Percentiles rank a stretch among this genome's conserved stretches.
Evolutionary conservation across 2,329 filamentous ascomycete species (phyloP).

Genomic region (Chrysoporthe cubensis): DNA sequence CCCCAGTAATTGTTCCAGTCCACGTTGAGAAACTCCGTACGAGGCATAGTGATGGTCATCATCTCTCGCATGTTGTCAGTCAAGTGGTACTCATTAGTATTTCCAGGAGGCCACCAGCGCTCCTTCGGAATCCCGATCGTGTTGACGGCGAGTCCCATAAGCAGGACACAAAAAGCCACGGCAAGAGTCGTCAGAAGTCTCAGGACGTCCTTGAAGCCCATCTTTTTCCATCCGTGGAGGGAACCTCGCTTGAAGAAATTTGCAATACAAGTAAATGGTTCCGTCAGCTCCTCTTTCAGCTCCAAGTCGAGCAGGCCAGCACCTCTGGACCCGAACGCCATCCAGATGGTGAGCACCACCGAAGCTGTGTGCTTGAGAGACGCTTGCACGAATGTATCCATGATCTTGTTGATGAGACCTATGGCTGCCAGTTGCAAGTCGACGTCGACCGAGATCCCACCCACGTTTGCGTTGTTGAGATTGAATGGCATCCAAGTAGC

Average conservation of each 20-base stretch:
- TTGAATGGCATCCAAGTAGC: not conserved
- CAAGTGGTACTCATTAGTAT: not conserved
- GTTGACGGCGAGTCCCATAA: not conserved
- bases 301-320: conserved; percentile 10
- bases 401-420: conserved; percentile 4
- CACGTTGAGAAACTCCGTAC: not conserved
- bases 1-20: not conserved
- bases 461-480: not conserved
- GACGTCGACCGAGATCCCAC: not conserved
- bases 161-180: not conserved
- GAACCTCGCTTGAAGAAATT: conserved; percentile 2
- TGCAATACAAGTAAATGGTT: not conserved
- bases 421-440: not conserved
- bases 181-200: not conserved
- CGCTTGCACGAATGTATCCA: not conserved
- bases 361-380: not conserved
- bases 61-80: not conserved
- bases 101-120: not conserved
- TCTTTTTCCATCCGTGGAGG: not conserved
- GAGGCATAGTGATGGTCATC: conserved; percentile 3
- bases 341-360: conserved; percentile 8
- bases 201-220: not conserved
- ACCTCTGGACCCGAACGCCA: conserved; percentile 8
- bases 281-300: conserved; percentile 11
- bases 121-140: conserved; percentile 1